A percentile compares a stretch with the other conserved stretches of the same genome.
These are phyloP conservation scores for Davidsoniella virescens DNA, from an alignment of 2,329 filamentous ascomycete genomes.

Conservation along the genomic window DNA sequence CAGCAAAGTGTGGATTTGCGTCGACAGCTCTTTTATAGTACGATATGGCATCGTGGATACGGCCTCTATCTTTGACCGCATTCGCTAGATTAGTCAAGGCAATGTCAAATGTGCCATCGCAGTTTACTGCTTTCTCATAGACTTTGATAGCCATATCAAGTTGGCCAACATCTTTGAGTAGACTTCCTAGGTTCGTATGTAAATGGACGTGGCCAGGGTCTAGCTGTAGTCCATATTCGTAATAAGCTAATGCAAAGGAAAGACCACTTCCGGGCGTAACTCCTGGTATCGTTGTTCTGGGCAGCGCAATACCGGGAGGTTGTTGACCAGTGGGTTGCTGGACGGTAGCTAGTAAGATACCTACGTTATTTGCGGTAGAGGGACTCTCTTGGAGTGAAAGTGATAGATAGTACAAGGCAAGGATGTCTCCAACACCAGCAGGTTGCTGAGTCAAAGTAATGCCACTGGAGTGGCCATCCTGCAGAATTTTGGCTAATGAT, in stretches of 20 bases:
- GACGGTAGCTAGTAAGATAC: constrained; percentile 87
- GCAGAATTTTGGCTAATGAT: constrained; percentile 92
- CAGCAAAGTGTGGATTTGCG: constrained; percentile 89
- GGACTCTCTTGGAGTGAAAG: constrained; percentile 88
- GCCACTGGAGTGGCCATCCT: constrained; percentile 79
- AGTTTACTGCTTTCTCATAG: constrained; percentile 89
- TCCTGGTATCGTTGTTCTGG: constrained; percentile 46
- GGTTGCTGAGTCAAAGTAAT: constrained; percentile 39
- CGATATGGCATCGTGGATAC: constrained; percentile 75
- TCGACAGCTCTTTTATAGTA: constrained; percentile 84
- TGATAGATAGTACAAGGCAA: constrained; percentile 90
- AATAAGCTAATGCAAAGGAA: constrained; percentile 77
- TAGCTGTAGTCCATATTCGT: constrained; percentile 79
- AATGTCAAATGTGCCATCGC: constrained; percentile 91
- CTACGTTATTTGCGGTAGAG: constrained; percentile 95
- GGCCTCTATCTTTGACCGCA: constrained; percentile 90
- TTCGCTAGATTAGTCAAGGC: constrained; percentile 93
- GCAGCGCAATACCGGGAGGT: not conserved
- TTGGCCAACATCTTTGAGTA: constrained; percentile 92
- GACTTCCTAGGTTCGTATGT: constrained; percentile 87
- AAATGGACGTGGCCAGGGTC: constrained; percentile 86
- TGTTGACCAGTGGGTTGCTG: constrained; percentile 42
- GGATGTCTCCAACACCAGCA: constrained; percentile 72
- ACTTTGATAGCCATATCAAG: constrained; percentile 82
- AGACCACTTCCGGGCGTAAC: constrained; percentile 75